These are phyloP conservation scores for Neobulgaria alba DNA, from an alignment of 2,329 filamentous ascomycete genomes.

Conservation along the genomic window DNA sequence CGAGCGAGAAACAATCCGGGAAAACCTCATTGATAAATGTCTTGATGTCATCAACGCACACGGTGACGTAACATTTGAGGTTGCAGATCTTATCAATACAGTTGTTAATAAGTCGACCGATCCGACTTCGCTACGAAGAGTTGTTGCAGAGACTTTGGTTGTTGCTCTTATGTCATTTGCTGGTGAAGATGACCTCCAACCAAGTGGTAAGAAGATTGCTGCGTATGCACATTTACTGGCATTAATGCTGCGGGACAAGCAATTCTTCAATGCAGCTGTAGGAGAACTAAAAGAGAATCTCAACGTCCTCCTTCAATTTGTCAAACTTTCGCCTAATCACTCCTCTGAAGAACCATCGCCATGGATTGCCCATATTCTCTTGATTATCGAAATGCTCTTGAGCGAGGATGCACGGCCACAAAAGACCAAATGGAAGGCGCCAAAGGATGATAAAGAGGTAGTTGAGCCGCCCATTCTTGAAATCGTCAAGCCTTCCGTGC, in stretches of 20 bases:
- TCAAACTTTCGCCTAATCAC: constrained; percentile 60
- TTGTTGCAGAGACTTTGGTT: constrained; percentile 75
- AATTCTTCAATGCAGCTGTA: constrained; percentile 71
- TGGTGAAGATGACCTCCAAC: constrained; percentile 46
- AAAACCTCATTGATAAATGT: constrained; percentile 78
- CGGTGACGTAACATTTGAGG: constrained; percentile 79
- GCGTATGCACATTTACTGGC: constrained; percentile 90
- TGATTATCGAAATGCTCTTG: constrained; percentile 86
- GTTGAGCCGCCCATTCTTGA: constrained; percentile 48
- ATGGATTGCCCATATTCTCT: constrained; percentile 84
- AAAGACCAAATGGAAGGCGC: constrained; percentile 61
- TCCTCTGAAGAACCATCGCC: constrained; percentile 72
- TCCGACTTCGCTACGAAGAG: constrained; percentile 48
- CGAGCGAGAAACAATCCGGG: constrained; percentile 62
- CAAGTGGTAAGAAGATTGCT: constrained; percentile 57
- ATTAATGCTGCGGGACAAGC: constrained; percentile 71
- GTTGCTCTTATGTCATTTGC: constrained; percentile 70
- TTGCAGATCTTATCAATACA: constrained; percentile 76
- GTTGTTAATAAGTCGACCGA: constrained; percentile 55
- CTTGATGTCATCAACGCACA: constrained; percentile 85
- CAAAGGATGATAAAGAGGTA: constrained; percentile 40
- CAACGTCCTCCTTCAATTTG: constrained; percentile 65
- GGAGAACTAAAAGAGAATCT: constrained; percentile 71
- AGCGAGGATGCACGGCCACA: constrained; percentile 78
- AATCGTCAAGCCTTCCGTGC: constrained; percentile 53